These are phyloP conservation scores for Pleurotus tuoliensis DNA, from an alignment of 768 basidiomycete genomes.

Conservation along the genomic window DNA sequence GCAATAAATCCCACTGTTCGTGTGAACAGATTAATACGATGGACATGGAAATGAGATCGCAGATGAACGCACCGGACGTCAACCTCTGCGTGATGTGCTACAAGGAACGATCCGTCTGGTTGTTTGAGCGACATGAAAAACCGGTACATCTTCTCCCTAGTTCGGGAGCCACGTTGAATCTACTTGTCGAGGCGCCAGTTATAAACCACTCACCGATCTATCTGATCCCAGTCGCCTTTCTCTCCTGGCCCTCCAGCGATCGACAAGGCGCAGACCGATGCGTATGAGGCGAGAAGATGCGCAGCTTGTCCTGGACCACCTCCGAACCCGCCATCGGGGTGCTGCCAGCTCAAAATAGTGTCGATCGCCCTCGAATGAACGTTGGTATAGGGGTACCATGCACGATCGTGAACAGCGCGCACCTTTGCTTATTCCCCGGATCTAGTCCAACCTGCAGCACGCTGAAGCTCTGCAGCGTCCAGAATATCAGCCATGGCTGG, in stretches of 20 bases:
- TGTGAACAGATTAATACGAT: too few relatives aligned
- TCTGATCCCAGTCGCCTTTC: conserved; percentile 81
- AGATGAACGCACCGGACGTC: conserved; percentile 73
- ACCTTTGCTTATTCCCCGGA: conserved; percentile 75
- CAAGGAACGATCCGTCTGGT: conserved; percentile 89
- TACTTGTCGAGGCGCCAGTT: too few relatives aligned
- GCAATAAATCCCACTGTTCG: conserved; percentile 85
- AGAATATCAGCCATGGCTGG: conserved; percentile 93
- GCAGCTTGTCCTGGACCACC: conserved; percentile 88
- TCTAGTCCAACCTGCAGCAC: conserved; percentile 76
- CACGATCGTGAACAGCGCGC: conserved; percentile 5
- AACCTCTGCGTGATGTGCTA: conserved; percentile 83
- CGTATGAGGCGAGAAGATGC: conserved; percentile 89
- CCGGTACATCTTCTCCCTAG: conserved; percentile 60
- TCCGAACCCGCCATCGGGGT: conserved; percentile 85
- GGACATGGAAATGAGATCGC: too few relatives aligned
- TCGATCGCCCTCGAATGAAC: conserved; percentile 64
- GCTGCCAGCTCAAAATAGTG: conserved; percentile 79
- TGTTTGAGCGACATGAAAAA: conserved; percentile 94
- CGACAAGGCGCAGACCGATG: conserved; percentile 78
- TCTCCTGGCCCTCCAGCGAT: conserved; percentile 74
- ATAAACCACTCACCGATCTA: conserved; percentile 60
- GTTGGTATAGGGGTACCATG: background rate
- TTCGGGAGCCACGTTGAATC: background rate
- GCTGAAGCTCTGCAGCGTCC: conserved; percentile 85